phyloP scores from a whole-genome alignment of 768 basidiomycete species.

The Rhodotorula graminis region DNA sequence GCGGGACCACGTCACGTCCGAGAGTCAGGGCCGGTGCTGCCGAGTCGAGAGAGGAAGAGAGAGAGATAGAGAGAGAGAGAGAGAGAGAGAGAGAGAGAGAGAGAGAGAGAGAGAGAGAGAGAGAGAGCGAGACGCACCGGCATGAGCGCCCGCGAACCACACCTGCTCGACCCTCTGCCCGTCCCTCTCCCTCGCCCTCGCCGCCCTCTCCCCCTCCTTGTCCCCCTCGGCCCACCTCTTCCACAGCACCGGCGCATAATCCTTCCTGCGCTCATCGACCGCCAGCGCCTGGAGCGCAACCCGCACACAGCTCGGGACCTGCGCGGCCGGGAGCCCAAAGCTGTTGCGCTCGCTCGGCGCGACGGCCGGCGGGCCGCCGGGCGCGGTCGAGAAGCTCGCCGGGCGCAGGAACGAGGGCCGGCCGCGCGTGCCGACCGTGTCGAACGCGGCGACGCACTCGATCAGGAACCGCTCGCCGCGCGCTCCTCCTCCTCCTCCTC shows the following conservation, averaged over 20 bases:
- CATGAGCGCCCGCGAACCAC: constrained; percentile 20
- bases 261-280: constrained; percentile 17
- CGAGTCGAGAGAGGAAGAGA: too few relatives aligned
- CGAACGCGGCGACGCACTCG: constrained; percentile 18
- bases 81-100: not conserved
- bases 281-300: constrained; percentile 18
- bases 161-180: constrained; percentile 12
- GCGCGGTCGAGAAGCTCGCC: not conserved
- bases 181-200: not conserved
- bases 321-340: constrained; percentile 20
- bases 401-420: constrained; percentile 16
- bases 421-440: constrained; percentile 22
- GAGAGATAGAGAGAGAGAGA: not conserved
- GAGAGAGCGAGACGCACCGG: not conserved
- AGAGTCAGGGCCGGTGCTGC: not conserved
- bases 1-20: too few relatives aligned
- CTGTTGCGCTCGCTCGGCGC: constrained; percentile 3
- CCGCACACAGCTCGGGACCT: constrained; percentile 8
- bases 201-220: too few relatives aligned
- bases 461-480: constrained; percentile 2
- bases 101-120: not conserved
- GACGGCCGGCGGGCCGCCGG: not conserved
- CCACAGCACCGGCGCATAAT: constrained; percentile 20
- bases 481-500: too few relatives aligned
- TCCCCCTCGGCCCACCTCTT: not conserved